phyloP scores from a whole-genome alignment of 306 rosid species.

The Rosa lucieae region DNA sequence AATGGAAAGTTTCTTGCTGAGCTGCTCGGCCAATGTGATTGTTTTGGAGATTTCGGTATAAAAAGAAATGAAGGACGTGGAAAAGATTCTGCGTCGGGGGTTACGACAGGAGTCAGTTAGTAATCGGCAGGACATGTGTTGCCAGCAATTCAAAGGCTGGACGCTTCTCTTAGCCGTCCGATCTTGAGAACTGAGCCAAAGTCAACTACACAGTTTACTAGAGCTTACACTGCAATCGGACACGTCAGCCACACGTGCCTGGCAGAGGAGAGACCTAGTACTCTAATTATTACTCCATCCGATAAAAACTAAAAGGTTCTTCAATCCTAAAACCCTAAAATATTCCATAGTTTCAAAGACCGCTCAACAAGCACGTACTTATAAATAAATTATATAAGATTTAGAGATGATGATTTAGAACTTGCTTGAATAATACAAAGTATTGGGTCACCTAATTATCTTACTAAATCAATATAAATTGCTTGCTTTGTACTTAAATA shows the following conservation, averaged over 20 bases:
- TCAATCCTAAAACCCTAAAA: background rate
- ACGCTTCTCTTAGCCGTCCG: constrained; percentile 26
- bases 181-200: constrained; percentile 9
- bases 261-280: background rate
- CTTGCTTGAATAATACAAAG: background rate
- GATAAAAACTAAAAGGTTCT: background rate
- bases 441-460: constrained; percentile 23
- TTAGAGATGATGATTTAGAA: background rate
- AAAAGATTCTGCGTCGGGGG: constrained; percentile 25
- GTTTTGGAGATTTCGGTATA: background rate
- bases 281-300: background rate
- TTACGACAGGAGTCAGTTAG: constrained; percentile 28
- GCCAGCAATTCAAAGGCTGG: background rate
- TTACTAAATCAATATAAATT: background rate
- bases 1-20: too few relatives aligned
- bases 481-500: background rate
- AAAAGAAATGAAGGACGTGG: constrained; percentile 21
- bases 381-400: background rate
- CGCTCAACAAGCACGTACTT: background rate
- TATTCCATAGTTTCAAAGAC: background rate
- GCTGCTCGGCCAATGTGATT: too few relatives aligned
- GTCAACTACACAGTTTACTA: constrained; percentile 9
- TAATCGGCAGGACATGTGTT: constrained; percentile 42
- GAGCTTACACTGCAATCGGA: too few relatives aligned
- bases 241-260: constrained; percentile 32